These are phyloP conservation scores for Orbilia quercus DNA, from an alignment of 2,329 filamentous ascomycete genomes.

Conservation along the genomic window DNA sequence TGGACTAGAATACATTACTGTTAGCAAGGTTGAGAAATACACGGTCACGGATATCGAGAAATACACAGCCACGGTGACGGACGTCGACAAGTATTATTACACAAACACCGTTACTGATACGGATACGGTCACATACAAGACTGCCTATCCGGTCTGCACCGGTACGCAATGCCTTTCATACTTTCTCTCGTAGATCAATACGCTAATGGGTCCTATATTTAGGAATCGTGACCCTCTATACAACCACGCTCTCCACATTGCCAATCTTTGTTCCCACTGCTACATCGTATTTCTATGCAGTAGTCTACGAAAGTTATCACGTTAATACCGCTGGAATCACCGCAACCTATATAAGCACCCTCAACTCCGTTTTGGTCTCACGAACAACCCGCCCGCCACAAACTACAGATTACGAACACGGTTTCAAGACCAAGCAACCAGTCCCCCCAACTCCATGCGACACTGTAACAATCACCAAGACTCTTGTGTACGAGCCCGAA, in stretches of 20 bases:
- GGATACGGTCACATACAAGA: constrained; percentile 31
- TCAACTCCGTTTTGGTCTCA: constrained; percentile 11
- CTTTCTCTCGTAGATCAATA: background rate
- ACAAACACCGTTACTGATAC: constrained; percentile 39
- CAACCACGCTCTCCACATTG: constrained; percentile 9
- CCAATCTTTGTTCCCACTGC: constrained; percentile 22
- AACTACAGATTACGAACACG: constrained; percentile 21
- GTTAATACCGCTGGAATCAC: constrained; percentile 22
- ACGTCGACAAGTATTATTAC: constrained; percentile 30
- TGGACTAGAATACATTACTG: constrained; percentile 29
- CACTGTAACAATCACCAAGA: constrained; percentile 19
- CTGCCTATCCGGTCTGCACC: constrained; percentile 19
- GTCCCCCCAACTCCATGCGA: constrained; percentile 17
- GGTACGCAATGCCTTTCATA: constrained; percentile 2
- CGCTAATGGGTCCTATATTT: background rate
- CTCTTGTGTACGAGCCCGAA: constrained; percentile 18
- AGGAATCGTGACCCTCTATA: constrained; percentile 23
- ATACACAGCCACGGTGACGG: constrained; percentile 16
- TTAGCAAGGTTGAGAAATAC: constrained; percentile 28
- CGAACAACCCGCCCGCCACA: constrained; percentile 23
- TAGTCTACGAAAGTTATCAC: constrained; percentile 30
- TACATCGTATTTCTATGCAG: constrained; percentile 20
- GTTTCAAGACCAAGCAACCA: constrained; percentile 22
- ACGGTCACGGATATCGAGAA: constrained; percentile 23
- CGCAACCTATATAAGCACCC: constrained; percentile 10